Base-by-base conservation (phyloP, 2,329 filamentous ascomycete species). In the Ilyonectria mors-panacis region DNA sequence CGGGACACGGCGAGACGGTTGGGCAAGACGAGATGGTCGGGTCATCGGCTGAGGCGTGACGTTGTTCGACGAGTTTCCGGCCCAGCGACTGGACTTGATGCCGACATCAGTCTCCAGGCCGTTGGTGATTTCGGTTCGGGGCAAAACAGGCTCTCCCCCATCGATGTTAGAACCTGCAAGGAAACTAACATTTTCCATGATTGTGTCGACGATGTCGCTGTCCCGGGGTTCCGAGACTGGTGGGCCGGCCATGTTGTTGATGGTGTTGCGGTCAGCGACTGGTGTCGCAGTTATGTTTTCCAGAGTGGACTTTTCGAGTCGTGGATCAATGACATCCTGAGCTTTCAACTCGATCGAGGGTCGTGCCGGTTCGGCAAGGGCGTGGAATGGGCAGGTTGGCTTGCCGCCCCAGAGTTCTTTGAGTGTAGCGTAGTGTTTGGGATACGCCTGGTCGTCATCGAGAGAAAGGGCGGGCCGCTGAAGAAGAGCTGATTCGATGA, bases 401-500 rank as follows among this genome's bases (percentile, higher is more conserved):
- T 67, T 45, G 2, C n/a, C 28, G 1, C 65, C 67, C 72, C 73
- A 72, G 2, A 70, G 59, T 0, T n/a, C 30, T 2, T 30, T 19
- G 1, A 75, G 39, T 5, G 37, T 10, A 1, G 37, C 47, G 1
- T 12, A 3, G 1, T 68, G 60, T 10, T 70, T 50, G 0, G 35
- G 28, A n/a, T n/a, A 45, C 5, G 13, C 19, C 2, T 10, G 17
- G 1, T 33, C 26, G 7, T 56, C 44, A 2, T 4, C 39, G 4
- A 21, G 30, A 2, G 63, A 15, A 4, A 73, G 13, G 1, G 66
- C 12, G 2, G 50, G 17, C 12, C 59, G 50, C n/a, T 68, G 50
- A 1, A 76, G 63, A 0, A 76, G 67, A 0, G 45, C 13, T 0
- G 74, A 74, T 5, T 75, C 68, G 1, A 73, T 47, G 1, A 75